These are phyloP conservation scores for Colletotrichum cereale DNA, from an alignment of 2,329 filamentous ascomycete species.

Conservation along the genomic window DNA sequence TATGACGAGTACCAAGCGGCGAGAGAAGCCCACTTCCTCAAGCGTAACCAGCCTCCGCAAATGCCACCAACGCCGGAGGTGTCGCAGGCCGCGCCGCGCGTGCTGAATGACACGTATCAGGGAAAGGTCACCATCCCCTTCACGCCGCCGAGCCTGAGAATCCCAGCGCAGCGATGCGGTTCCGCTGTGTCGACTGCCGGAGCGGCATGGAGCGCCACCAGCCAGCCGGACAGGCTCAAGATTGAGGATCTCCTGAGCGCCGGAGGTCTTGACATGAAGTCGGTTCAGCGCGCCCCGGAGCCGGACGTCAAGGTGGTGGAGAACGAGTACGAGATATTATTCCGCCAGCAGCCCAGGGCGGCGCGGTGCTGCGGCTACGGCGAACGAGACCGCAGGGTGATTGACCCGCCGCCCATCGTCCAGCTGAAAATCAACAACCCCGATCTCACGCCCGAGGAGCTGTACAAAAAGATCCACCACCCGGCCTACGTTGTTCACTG, in stretches of 20 bases:
- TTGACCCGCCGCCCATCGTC: constrained; percentile 87
- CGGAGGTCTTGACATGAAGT: not conserved
- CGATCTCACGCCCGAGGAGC: constrained; percentile 66
- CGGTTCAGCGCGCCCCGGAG: not conserved
- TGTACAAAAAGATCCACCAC: constrained; percentile 64
- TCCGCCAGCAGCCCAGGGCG: constrained; percentile 83
- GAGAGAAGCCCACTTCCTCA: constrained; percentile 29
- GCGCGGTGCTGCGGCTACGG: constrained; percentile 87
- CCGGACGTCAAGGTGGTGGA: not conserved
- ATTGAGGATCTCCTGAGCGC: constrained; percentile 42
- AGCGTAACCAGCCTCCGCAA: constrained; percentile 24
- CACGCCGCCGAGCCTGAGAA: constrained; percentile 31
- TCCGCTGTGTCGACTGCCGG: constrained; percentile 2
- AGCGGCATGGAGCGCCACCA: constrained; percentile 18
- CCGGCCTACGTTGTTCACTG: constrained; percentile 81
- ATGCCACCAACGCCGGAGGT: constrained; percentile 14
- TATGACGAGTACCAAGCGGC: constrained; percentile 29
- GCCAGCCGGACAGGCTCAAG: constrained; percentile 41
- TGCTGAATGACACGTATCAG: constrained; percentile 35
- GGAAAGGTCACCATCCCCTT: constrained; percentile 40
- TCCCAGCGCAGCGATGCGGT: constrained; percentile 21
- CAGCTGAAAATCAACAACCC: constrained; percentile 76
- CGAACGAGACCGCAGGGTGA: constrained; percentile 83
- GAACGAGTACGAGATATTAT: constrained; percentile 61
- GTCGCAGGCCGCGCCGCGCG: constrained; percentile 26